Evolutionary conservation across 1,284 basidiomycete genomes (phyloP), one percentile per base, ranked within the genome.

Genomic region (Phellinidium pouzarii): DNA sequence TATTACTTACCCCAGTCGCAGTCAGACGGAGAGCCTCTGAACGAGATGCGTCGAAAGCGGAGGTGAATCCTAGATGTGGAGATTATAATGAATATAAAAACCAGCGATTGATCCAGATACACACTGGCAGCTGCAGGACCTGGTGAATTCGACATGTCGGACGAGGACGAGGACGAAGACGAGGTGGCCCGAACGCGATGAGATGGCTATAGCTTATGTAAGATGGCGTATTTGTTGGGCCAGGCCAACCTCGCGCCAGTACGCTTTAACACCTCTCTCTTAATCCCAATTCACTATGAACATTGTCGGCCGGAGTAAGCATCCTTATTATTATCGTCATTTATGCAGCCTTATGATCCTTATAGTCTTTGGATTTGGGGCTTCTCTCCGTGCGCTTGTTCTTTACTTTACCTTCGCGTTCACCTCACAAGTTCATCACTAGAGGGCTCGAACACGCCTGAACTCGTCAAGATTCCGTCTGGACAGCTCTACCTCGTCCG

Each of bases 401-500:
- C 14, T 44, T 43, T 38, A 42, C 42, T 52, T 49, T 50, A 55
- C 59, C 58, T 55, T 46, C 53, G 41, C 53, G 51, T 19, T 9
- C 34, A 49, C 44, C 46, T 42, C 17, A 1, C 5, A 43, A 27
- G 29, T 7, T 36, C 11, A 19, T 14, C 46, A 59, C 44, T 63
- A 89, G 87, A 87, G 65, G 85, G 88, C 67, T 82, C 86, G 50
- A 90, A 93, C 68, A 90, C 91, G 52, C 82, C 91, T 17, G 94
- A 96, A 68, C 79, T 99, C 48, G 92, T 96, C 48, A 95, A 96
- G 73, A 90, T 98, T 53, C 88, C 91, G 12, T 85, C 87, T 58
- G 96, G 95, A 2, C 86, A 94, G 64, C 80, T 99, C 26, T 95
- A 88, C 70, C 84, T 98, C 56, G 84, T 95, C 53, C 83, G 95